A percentile compares a stretch with the other conserved stretches of the same genome.
These are phyloP conservation scores for Aphanomyces euteiches DNA, from an alignment of 352 stramenopile species.

Conservation along the genomic window DNA sequence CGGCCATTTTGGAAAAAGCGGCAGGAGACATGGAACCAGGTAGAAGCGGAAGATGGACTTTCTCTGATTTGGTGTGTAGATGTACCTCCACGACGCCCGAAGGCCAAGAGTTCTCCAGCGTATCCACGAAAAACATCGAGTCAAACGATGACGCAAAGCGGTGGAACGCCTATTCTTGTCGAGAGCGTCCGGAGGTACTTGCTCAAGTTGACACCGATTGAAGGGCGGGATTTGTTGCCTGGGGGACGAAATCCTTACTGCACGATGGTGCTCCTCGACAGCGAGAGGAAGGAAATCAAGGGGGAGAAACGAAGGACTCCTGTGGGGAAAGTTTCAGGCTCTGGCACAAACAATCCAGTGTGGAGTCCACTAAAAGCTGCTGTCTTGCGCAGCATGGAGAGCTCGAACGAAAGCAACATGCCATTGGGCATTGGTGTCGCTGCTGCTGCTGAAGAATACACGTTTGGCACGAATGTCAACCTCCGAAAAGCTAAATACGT, in stretches of 20 bases:
- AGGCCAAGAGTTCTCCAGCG: constrained; percentile 8
- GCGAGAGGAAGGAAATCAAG: constrained; percentile 81
- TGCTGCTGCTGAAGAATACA: constrained; percentile 80
- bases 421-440: constrained; percentile 80
- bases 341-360: constrained; percentile 43
- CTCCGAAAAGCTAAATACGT: constrained; percentile 73
- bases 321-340: constrained; percentile 1
- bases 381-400: constrained; percentile 76
- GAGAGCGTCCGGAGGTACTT: constrained; percentile 53
- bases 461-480: constrained; percentile 78
- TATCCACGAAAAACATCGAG: constrained; percentile 2
- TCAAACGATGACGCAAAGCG: background rate
- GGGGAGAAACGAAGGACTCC: constrained; percentile 84
- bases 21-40: background rate
- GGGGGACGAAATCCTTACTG: constrained; percentile 72
- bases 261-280: constrained; percentile 78
- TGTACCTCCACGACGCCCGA: background rate
- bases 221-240: constrained; percentile 65
- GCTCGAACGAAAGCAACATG: constrained; percentile 71
- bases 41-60: background rate
- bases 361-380: constrained; percentile 81
- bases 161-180: background rate
- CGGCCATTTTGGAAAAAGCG: background rate
- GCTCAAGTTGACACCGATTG: constrained; percentile 84
- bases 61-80: background rate